phyloP scores from a whole-genome alignment of 208 protist species.

The Entamoeba histolytica region DNA sequence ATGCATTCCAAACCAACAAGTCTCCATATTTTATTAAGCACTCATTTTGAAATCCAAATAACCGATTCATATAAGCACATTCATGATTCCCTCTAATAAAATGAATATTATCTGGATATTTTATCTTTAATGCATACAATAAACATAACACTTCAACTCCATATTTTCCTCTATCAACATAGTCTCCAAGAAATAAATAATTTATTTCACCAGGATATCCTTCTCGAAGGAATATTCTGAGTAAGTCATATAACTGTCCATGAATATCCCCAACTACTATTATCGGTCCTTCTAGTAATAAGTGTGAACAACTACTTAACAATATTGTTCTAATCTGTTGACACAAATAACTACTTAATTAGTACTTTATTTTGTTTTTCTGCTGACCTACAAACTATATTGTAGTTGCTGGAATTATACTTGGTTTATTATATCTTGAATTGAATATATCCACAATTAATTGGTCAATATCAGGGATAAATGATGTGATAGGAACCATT shows the following conservation, averaged over 20 bases:
- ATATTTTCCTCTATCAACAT: constrained; percentile 23
- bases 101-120: not conserved
- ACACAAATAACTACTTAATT: not conserved
- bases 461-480: not conserved
- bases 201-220: not conserved
- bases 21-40: constrained; percentile 65
- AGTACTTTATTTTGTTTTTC: not conserved
- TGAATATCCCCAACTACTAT: constrained; percentile 7
- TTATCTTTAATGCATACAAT: constrained; percentile 8
- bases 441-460: not conserved
- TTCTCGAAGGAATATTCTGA: not conserved
- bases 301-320: not conserved
- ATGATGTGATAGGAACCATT: not conserved
- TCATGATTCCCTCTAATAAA: constrained; percentile 20
- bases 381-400: not conserved
- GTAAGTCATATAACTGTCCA: constrained; percentile 21
- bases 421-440: not conserved
- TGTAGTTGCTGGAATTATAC: not conserved
- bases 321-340: not conserved
- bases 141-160: constrained; percentile 8
- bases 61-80: not conserved
- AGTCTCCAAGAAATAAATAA: constrained; percentile 28
- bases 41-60: constrained; percentile 7
- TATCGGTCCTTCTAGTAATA: constrained; percentile 24
- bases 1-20: constrained; percentile 41